Conservation (phyloP, 805 yeast genomes). For the Ogataea allantospora region DNA sequence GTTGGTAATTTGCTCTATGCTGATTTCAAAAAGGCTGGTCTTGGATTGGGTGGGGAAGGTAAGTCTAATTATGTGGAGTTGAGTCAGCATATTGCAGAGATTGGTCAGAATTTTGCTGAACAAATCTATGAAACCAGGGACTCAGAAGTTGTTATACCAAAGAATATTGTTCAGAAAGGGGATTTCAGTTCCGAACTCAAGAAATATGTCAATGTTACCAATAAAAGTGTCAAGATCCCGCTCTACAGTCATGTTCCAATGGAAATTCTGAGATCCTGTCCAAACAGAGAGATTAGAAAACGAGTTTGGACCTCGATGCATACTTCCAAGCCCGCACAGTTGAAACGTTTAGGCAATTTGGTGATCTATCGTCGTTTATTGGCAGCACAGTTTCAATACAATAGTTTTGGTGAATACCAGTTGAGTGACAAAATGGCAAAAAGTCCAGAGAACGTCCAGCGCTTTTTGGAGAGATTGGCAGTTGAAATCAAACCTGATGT, state of each 20-base stretch:
- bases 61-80: constrained; percentile 70
- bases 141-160: constrained; percentile 29
- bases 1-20: constrained; percentile 79
- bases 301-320: constrained; percentile 75
- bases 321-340: constrained; percentile 61
- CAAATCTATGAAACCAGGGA: constrained; percentile 37
- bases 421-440: constrained; percentile 89
- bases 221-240: constrained; percentile 50
- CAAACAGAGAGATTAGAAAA: constrained; percentile 55
- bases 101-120: constrained; percentile 75
- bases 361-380: constrained; percentile 65
- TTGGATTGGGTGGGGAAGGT: constrained; percentile 65
- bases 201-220: constrained; percentile 27
- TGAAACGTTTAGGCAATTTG: constrained; percentile 55
- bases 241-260: constrained; percentile 64
- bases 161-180: constrained; percentile 29
- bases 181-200: constrained; percentile 25
- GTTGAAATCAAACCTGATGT: constrained; percentile 53
- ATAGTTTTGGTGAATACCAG: constrained; percentile 75
- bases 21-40: constrained; percentile 90
- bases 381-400: constrained; percentile 69
- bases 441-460: constrained; percentile 68
- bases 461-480: constrained; percentile 64
- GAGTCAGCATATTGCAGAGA: constrained; percentile 75
- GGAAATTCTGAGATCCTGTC: constrained; percentile 57